These are phyloP conservation scores for Colletotrichum shisoi DNA, from an alignment of 2,329 filamentous ascomycete genomes.

Conservation along the genomic window DNA sequence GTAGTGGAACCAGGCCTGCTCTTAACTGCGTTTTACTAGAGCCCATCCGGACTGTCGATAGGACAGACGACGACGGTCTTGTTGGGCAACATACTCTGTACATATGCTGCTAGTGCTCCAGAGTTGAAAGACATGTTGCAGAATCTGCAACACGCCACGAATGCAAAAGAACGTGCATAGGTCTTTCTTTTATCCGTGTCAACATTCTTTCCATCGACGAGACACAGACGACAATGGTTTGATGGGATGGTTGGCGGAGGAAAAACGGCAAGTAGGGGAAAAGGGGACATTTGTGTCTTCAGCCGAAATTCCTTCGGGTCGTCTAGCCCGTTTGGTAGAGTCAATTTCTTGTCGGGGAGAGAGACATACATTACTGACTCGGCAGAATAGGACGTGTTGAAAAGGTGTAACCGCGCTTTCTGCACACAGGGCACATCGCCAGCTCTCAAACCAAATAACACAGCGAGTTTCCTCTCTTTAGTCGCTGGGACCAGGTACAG, in stretches of 20 bases:
- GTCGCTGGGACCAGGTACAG: not conserved
- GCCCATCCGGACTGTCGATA: no score
- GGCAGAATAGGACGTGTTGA: not conserved
- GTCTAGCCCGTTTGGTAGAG: constrained; percentile 12
- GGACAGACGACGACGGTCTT: not conserved
- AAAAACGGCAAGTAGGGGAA: no score
- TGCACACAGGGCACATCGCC: not conserved
- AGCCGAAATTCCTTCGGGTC: constrained; percentile 19
- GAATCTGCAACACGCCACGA: constrained; percentile 37
- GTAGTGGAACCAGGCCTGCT: not conserved
- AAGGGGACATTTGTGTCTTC: not conserved
- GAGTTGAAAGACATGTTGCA: constrained; percentile 35
- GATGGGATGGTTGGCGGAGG: constrained; percentile 2
- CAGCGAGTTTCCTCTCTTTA: constrained; percentile 24
- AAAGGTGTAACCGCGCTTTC: not conserved
- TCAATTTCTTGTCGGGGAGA: constrained; percentile 4
- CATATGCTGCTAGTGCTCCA: constrained; percentile 26
- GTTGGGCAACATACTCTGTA: not conserved
- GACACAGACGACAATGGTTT: constrained; percentile 9
- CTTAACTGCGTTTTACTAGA: not conserved
- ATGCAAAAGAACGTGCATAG: constrained; percentile 27
- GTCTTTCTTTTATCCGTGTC: constrained; percentile 14
- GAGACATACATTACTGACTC: not conserved
- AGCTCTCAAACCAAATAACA: constrained; percentile 6
- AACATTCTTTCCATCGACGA: constrained; percentile 11